phyloP scores from a whole-genome alignment of 2,329 filamentous ascomycete genomes.

The Magnaporthiopsis poae region DNA sequence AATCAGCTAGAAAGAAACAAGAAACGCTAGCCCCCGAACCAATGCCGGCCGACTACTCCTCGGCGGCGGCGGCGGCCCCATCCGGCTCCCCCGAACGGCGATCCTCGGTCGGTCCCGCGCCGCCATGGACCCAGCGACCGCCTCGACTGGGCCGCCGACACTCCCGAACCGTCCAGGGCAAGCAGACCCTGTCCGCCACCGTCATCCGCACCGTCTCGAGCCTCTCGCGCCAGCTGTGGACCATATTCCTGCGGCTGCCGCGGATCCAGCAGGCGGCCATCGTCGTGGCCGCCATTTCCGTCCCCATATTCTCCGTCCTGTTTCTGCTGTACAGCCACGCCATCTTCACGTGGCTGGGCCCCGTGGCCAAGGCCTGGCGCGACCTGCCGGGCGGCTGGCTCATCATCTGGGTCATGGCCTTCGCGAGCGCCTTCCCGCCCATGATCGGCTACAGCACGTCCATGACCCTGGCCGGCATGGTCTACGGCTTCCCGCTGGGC shows the following conservation, averaged over 20 bases:
- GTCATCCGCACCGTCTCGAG: constrained; percentile 1
- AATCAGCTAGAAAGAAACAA: not conserved
- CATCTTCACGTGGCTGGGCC: constrained; percentile 67
- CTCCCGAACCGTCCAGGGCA: constrained; percentile 16
- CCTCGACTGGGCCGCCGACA: constrained; percentile 24
- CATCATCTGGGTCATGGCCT: constrained; percentile 66
- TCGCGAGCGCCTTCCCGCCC: constrained; percentile 73
- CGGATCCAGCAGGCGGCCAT: constrained; percentile 18
- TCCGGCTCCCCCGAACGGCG: constrained; percentile 23
- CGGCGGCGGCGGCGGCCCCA: constrained; percentile 35
- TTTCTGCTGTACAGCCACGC: constrained; percentile 69
- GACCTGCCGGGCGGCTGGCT: constrained; percentile 60
- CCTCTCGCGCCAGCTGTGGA: constrained; percentile 2
- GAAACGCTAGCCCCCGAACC: constrained; percentile 9
- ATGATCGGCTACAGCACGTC: constrained; percentile 78
- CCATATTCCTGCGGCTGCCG: constrained; percentile 6
- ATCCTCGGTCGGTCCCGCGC: constrained; percentile 18
- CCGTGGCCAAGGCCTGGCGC: constrained; percentile 68
- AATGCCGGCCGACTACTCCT: constrained; percentile 45
- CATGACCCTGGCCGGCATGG: constrained; percentile 43
- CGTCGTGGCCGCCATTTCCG: constrained; percentile 39
- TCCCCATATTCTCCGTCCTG: constrained; percentile 50
- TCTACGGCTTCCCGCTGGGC: constrained; percentile 50
- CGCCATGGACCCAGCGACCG: constrained; percentile 26
- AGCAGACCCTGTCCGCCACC: not conserved